A percentile compares a stretch with the other conserved stretches of the same genome.
phyloP scores from a whole-genome alignment of 2,329 filamentous ascomycete species.

The Madurella fahalii region DNA sequence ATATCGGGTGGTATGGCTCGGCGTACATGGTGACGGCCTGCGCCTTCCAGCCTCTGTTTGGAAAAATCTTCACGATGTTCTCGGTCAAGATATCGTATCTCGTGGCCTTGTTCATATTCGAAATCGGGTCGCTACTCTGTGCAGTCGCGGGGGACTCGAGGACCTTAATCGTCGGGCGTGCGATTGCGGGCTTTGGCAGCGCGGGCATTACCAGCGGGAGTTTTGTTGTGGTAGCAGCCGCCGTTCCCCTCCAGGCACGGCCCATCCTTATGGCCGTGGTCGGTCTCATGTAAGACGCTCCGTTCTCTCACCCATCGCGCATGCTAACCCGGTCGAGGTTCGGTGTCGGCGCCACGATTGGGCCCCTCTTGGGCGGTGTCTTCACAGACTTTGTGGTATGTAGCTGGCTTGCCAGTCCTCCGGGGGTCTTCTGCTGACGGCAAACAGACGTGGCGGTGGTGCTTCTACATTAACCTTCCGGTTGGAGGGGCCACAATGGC shows the following conservation, averaged over 20 bases:
- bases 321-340: slow-evolving; percentile 27
- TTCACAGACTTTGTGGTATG: slow-evolving; percentile 35
- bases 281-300: slow-evolving; percentile 29
- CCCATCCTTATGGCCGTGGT: slow-evolving; percentile 33
- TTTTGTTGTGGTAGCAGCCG: slow-evolving; percentile 32
- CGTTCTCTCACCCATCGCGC: neutral
- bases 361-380: slow-evolving; percentile 35
- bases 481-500: slow-evolving; percentile 34
- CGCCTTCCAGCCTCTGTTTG: slow-evolving; percentile 34
- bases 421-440: slow-evolving; percentile 7
- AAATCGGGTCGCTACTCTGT: slow-evolving; percentile 36
- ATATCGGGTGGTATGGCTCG: slow-evolving; percentile 30
- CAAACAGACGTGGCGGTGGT: slow-evolving; percentile 39
- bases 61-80: slow-evolving; percentile 34
- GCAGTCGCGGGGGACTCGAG: slow-evolving; percentile 32
- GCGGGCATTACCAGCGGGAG: slow-evolving; percentile 34
- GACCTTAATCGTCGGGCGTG: slow-evolving; percentile 35
- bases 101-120: slow-evolving; percentile 29
- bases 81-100: slow-evolving; percentile 28
- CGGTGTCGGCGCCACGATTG: slow-evolving; percentile 33
- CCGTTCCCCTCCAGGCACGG: slow-evolving; percentile 29
- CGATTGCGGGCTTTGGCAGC: slow-evolving; percentile 36
- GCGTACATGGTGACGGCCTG: slow-evolving; percentile 34
- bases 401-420: neutral
- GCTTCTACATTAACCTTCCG: slow-evolving; percentile 41